phyloP scores from a whole-genome alignment of 306 rosid species.

The Quillaja saponaria region DNA sequence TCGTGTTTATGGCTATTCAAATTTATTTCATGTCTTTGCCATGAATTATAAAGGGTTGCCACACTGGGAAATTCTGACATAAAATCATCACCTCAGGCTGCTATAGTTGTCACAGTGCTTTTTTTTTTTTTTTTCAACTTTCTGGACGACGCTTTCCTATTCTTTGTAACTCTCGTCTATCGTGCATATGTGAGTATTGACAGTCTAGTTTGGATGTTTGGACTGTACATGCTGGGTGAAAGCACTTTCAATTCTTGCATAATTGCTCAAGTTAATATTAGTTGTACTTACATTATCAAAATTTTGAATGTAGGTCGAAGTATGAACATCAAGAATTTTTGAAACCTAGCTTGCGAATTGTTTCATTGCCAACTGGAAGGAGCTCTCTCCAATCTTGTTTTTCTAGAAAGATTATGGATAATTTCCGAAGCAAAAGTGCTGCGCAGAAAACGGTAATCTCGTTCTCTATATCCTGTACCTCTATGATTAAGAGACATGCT shows the following conservation, averaged over 20 bases:
- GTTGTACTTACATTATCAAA: slow-evolving; percentile 22
- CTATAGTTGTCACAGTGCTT: not conserved
- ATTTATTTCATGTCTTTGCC: slow-evolving; percentile 16
- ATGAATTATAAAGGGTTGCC: slow-evolving; percentile 18
- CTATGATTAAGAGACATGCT: slow-evolving; percentile 15
- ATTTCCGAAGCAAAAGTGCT: slow-evolving; percentile 56
- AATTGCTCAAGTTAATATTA: slow-evolving; percentile 23
- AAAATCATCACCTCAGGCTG: not conserved
- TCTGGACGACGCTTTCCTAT: slow-evolving; percentile 8
- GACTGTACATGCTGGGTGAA: slow-evolving; percentile 15
- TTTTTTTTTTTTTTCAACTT: slow-evolving; percentile 14
- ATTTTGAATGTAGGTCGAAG: slow-evolving; percentile 64
- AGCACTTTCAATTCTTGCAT: slow-evolving; percentile 12
- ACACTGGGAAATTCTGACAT: not conserved
- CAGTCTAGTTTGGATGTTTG: not conserved
- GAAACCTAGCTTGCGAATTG: slow-evolving; percentile 94
- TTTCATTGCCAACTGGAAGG: slow-evolving; percentile 50
- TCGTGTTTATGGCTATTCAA: slow-evolving; percentile 24
- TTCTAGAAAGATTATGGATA: slow-evolving; percentile 52
- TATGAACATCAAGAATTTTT: slow-evolving; percentile 88
- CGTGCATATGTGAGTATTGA: not conserved
- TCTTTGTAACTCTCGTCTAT: not conserved
- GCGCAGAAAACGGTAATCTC: slow-evolving; percentile 58
- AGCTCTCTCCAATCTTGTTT: slow-evolving; percentile 53
- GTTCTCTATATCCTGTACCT: slow-evolving; percentile 27